These are phyloP conservation scores for Torulaspora delbrueckii DNA, from an alignment of 805 yeast genomes.

Conservation along the genomic window DNA sequence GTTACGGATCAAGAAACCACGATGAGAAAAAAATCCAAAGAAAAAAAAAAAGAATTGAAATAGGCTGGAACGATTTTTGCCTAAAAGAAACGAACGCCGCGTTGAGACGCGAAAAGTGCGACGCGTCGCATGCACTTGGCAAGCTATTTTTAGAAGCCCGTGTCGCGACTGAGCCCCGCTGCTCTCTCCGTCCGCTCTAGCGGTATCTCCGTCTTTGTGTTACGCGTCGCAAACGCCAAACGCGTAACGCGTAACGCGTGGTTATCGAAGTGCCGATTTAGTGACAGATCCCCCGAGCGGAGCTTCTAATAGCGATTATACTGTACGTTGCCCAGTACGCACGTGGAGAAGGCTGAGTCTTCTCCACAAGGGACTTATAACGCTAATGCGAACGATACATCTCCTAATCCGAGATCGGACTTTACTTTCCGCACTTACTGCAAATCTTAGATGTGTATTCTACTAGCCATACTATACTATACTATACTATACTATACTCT, in stretches of 20 bases:
- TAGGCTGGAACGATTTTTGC: neutral
- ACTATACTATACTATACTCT: no score
- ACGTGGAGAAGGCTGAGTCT: no score
- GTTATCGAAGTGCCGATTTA: no score
- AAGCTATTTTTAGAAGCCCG: neutral
- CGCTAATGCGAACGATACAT: no score
- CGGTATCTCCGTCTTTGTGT: neutral
- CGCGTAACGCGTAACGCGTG: neutral
- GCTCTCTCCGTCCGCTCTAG: neutral
- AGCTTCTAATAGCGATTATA: no score
- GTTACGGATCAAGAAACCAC: neutral
- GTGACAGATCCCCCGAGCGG: no score
- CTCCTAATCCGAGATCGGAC: no score
- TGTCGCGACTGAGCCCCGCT: neutral
- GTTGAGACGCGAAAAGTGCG: neutral
- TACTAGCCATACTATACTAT: no score
- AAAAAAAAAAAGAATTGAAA: neutral
- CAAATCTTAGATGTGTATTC: no score
- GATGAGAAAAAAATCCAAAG: neutral
- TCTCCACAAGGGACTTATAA: no score
- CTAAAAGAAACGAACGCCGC: neutral
- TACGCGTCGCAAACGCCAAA: neutral
- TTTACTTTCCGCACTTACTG: no score
- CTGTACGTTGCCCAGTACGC: no score
- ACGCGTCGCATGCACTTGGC: slow-evolving; percentile 1